Base-by-base conservation (phyloP, 805 yeast genomes). In the Maudiozyma saulgeensis region DNA sequence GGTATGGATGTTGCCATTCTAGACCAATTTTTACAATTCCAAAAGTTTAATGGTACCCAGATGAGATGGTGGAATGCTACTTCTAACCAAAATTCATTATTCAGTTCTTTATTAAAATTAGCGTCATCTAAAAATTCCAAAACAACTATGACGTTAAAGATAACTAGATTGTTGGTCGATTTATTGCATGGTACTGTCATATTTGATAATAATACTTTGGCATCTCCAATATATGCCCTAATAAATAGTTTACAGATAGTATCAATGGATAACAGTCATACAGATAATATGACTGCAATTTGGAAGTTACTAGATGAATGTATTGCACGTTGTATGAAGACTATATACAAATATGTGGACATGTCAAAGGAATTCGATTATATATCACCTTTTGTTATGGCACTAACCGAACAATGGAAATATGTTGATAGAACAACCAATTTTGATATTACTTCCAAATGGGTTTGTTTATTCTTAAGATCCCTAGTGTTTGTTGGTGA, bases 311-410 rank as follows among this genome's bases (percentile, higher is more conserved):
- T 91, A 6, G 96, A 91, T 60, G 93, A 90, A 62, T 70, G 87
- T 0, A 73, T 88, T 31, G 72, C 87, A 1, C 75, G 96, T 53
- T 74, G 82, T 52, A 75, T 83, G 37, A 75, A 78, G 53, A 67
- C 88, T 0, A 97, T 98, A 0, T 93, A 84, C 68, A 88, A 86
- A 60, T 91, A 89, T 57, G 75, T 87, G 47, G 97, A 91, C 60
- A 53, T 64, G 47, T 72, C 79, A 2, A 65, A 62, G 28, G 49
- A 54, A 0, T 58, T 59, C n/a, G 51, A 56, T 0, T 56, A 60
- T 28, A 57, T 80, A 13, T 80, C 88, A 50, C 86, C 88, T 0
- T 74, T 83, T 46, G 55, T 75, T 1, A 69, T 79, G 13, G 74
- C 82, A 0, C 56, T 82, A 3, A 63, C 80, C 43, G 97, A 89